Base-by-base conservation (phyloP, 75 land plant species). In the Cunninghamia lanceolata region DNA sequence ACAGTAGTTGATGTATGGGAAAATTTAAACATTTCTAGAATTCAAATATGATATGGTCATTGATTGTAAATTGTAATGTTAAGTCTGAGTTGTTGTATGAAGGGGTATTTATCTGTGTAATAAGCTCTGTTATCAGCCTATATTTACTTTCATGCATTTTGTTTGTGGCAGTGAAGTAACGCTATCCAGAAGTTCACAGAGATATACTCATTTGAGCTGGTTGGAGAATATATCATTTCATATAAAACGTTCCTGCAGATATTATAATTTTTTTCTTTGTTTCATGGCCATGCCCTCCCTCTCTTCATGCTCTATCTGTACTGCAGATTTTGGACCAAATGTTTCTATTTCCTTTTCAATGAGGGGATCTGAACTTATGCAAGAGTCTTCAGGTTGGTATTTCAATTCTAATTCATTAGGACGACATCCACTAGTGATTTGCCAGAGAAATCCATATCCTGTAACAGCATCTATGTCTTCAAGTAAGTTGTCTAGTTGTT, bases 271-370 rank as follows among this genome's bases (percentile, higher is more conserved):
- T n/a, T 68, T 54, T 43, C 19, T 5, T 39, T 17, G 34, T 35
- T 39, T 25, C 10, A 78, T 78, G 82, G 82, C 82, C 3, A 21
- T 42, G 46, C 46, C 82, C 42, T 42, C 7, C n/a, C 30, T 42
- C 46, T 78, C 82, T 42, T 39, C 82, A 42, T 78, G 82, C 46
- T 78, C 82, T 78, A 25, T 25, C 46, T 8, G 25, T 78, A 78
- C n/a, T 78, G 46, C 82, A 42, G 11, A 17, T 25, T 78, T 38
- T 40, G 28, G 45, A 45, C 25, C 82, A 78, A 78, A 40, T n/a
- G 3, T 25, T 25, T 42, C 82, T 42, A 15, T 42, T 42, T 42
- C 9, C n/a, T 78, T 78, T 42, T 39, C 82, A 78, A 28, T 9
- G 21, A 78, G 30, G 46, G 46, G n/a, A 78, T 78, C 82, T 42